Evolutionary conservation across 352 stramenopile species (phyloP).

Genomic region (Thraustochytrium striatum): DNA sequence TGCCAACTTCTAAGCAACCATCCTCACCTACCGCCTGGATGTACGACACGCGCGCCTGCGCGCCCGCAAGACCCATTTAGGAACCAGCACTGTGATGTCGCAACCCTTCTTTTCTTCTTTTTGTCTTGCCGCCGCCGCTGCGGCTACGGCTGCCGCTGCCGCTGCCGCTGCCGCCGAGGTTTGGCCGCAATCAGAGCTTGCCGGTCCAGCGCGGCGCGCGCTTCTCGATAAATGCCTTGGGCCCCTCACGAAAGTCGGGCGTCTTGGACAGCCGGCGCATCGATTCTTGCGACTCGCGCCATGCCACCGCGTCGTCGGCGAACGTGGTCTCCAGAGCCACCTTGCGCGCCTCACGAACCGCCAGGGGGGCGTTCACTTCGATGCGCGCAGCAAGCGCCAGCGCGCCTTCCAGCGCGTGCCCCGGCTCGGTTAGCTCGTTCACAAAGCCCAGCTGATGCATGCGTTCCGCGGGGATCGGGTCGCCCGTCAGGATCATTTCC

Average conservation of each 20-base stretch:
- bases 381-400: constrained; percentile 37
- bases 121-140: neutral
- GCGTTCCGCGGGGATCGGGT: constrained; percentile 34
- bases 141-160: neutral
- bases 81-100: neutral
- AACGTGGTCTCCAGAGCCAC: constrained; percentile 18
- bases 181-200: constrained; percentile 51
- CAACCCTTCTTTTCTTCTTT: neutral
- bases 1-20: no score
- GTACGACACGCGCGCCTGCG: no score
- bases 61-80: no score
- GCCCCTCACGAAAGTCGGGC: constrained; percentile 33
- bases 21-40: no score
- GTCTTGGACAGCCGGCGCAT: constrained; percentile 39
- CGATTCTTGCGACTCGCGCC: constrained; percentile 7
- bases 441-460: constrained; percentile 44
- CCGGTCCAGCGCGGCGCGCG: constrained; percentile 30
- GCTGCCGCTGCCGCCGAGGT: no score
- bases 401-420: constrained; percentile 15
- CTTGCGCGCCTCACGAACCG: constrained; percentile 24
- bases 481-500: constrained; percentile 43
- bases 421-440: constrained; percentile 40
- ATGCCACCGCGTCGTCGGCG: constrained; percentile 16
- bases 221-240: constrained; percentile 49
- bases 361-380: constrained; percentile 44